Evolutionary conservation across 768 basidiomycete species (phyloP), one percentile per base, ranked within the genome.

Genomic region (Tulasnella calospora): DNA sequence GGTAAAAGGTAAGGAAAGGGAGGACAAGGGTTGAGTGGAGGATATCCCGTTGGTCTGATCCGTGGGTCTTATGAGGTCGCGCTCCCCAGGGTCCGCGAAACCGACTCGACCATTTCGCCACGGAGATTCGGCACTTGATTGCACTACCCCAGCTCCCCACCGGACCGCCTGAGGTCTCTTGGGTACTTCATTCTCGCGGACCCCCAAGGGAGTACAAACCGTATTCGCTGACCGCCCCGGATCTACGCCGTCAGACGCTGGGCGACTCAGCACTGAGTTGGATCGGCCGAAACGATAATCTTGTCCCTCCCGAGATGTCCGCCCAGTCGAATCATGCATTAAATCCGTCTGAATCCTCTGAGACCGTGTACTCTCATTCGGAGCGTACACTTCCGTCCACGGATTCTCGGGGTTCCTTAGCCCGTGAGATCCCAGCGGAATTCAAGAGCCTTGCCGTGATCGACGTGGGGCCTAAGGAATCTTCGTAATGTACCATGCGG

Each of bases 61-160:
- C 71, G 71, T 72, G 71, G 71, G 71, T 38, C 30, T 72, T 72
- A 36, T 72, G 71, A 72, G 71, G 71, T 40, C n/a, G 27, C 23
- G 71, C 38, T 72, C 71, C 61, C 71, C 71, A 72, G 71, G 71
- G 71, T 72, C 71, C 71, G 30, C 61, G 61, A 67, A 67, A 67
- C 61, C 61, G 61, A 67, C 61, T 67, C 61, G 61, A 67, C 61
- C 61, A 40, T 41, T 72, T 72, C 44, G 71, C 71, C 71, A 72
- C 71, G 71, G 71, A 72, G 71, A 72, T 72, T 72, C 71, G 71
- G 71, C 71, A 40, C 38, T 72, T 72, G 71, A 72, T 72, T 72
- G 41, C 71, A 38, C 38, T 27, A 23, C 61, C 61, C 61, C 27
- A 35, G 27, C 33, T 35, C 30, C 30, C 61, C 27, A 67, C 61